Conservation (phyloP, 192 early-diverging fungal genomes). For the Coemansia sp. region DNA sequence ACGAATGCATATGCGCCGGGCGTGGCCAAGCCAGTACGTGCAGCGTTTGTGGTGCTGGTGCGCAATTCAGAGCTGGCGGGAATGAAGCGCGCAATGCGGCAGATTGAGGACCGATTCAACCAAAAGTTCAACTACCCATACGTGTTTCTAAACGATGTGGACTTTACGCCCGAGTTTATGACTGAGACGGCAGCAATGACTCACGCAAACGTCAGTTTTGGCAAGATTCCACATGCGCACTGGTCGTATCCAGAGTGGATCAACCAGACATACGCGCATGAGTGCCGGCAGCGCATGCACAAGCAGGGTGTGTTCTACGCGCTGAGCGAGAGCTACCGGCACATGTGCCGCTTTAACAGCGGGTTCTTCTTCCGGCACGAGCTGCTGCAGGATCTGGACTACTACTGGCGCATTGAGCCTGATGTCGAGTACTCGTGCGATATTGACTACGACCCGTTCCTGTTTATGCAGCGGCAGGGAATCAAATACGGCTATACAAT, state of each 20-base stretch:
- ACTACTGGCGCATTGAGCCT: constrained; percentile 89
- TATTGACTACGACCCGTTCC: constrained; percentile 81
- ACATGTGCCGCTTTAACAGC: constrained; percentile 77
- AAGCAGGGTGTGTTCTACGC: constrained; percentile 59
- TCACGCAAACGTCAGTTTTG: constrained; percentile 60
- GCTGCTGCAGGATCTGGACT: constrained; percentile 66
- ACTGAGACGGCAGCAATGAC: constrained; percentile 55
- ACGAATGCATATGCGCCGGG: constrained; percentile 18
- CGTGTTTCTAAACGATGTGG: constrained; percentile 80
- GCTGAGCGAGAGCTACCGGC: constrained; percentile 65
- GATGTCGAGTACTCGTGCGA: constrained; percentile 77
- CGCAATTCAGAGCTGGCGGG: constrained; percentile 66
- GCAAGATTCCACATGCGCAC: constrained; percentile 64
- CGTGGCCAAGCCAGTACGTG: constrained; percentile 48
- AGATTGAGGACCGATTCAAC: constrained; percentile 82
- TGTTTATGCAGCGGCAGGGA: constrained; percentile 69
- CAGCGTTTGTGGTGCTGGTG: constrained; percentile 74
- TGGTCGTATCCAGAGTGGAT: constrained; percentile 85
- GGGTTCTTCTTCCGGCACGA: constrained; percentile 78
- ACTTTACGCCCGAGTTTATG: constrained; percentile 70
- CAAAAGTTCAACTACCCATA: constrained; percentile 76
- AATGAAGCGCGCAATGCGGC: constrained; percentile 61
- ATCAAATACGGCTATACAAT: constrained; percentile 84
- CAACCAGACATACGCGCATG: constrained; percentile 56
- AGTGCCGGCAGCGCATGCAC: constrained; percentile 57